These are phyloP conservation scores for Suillus weaverae DNA, from an alignment of 768 basidiomycete species.

Conservation along the genomic window DNA sequence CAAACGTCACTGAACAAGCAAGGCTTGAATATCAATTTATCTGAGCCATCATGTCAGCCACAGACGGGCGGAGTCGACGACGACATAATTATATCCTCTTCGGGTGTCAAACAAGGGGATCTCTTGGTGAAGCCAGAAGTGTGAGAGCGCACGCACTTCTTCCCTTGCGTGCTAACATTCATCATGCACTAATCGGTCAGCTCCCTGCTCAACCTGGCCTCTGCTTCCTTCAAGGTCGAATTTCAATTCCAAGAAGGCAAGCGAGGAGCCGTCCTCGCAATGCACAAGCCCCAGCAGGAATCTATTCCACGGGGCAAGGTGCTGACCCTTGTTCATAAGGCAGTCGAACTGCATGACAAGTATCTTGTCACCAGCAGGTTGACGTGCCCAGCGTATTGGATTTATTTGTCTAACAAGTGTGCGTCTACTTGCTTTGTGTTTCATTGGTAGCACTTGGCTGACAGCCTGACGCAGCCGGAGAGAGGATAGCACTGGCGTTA, in stretches of 20 bases:
- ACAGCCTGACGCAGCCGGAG: slow-evolving; percentile 18
- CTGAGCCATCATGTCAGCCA: slow-evolving; percentile 15
- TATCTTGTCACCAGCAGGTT: slow-evolving; percentile 34
- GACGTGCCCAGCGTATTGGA: slow-evolving; percentile 33
- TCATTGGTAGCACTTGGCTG: slow-evolving; percentile 1
- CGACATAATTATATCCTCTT: slow-evolving; percentile 23
- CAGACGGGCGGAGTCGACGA: slow-evolving; percentile 18
- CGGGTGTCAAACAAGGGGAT: slow-evolving; percentile 18
- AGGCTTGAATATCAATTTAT: slow-evolving; percentile 2
- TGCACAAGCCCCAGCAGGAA: slow-evolving; percentile 27
- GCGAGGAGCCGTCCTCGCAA: slow-evolving; percentile 37
- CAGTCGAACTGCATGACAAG: slow-evolving; percentile 29
- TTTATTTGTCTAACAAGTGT: slow-evolving; percentile 33
- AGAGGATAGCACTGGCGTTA: slow-evolving; percentile 27
- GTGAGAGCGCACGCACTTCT: slow-evolving; percentile 18
- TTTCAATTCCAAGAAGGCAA: slow-evolving; percentile 35
- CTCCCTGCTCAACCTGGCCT: slow-evolving; percentile 26
- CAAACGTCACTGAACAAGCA: slow-evolving; percentile 18
- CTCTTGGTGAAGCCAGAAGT: slow-evolving; percentile 15
- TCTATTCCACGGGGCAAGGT: slow-evolving; percentile 23
- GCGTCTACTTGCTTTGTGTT: background rate
- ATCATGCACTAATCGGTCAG: background rate
- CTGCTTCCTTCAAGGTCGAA: slow-evolving; percentile 32
- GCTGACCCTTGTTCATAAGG: slow-evolving; percentile 24
- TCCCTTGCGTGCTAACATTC: background rate